Evolutionary conservation across 2,329 filamentous ascomycete genomes (phyloP), one percentile per base, ranked within the genome.

Genomic region (Periconia sp.): DNA sequence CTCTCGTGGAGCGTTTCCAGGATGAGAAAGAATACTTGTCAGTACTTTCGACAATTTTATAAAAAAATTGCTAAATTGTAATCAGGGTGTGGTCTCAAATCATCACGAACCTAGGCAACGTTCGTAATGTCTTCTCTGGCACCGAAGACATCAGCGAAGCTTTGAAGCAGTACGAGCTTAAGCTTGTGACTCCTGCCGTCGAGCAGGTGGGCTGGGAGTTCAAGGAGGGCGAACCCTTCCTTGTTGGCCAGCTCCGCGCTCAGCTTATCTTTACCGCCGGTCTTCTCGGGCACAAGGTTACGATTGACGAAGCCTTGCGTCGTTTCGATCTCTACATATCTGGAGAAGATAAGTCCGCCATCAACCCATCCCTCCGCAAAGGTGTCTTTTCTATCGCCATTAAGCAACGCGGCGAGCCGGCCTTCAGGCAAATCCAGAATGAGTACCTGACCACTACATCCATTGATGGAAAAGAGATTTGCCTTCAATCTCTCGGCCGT

Each of bases 401-500:
- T 46, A 85, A 84, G 52, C 83, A 92, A 53, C 84, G 90, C 5
- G 83, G 83, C 6, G 79, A 81, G 38, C 76, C 84, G 12, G 89
- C 90, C 40, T 87, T 83, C 54, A 80, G 87, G 19, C 80, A 85
- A 6, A 80, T 99, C 40, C 90, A 92, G 75, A 83, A 89, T 40
- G 92, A 96, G 68, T 97, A 89, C 79, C 79, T 84, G 51, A 85
- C 78, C 36, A 94, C 90, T 10, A 86, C 87, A 38, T 89, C 91
- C 6, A 85, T 96, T 25, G 94, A 97, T 61, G 92, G 91, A 59
- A 95, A 92, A 71, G 91, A 96, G 56, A 88, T 95, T 52, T 87
- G 84, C 54, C 81, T 97, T 3, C 77, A 81, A 25, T 83, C 88
- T 4, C 80, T 99, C 31, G 90, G 91, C 23, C 83, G 85, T 26